Conservation (phyloP, 257 asterid species). For the Penstemon eatonii region DNA sequence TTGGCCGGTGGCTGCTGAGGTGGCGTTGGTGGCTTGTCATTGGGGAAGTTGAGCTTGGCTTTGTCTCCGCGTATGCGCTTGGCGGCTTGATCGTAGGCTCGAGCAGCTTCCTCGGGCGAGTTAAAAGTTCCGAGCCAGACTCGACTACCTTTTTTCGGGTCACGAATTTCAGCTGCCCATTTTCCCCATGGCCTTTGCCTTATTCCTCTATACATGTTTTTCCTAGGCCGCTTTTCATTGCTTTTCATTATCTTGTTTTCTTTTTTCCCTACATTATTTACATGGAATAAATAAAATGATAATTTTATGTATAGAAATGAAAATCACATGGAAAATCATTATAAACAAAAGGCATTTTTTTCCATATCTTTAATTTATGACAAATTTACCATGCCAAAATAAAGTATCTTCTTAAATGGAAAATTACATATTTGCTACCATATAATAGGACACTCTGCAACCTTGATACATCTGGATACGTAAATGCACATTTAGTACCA, state of each 20-base stretch:
- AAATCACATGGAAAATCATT: too few species aligned
- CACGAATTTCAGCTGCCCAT: conserved; percentile 96
- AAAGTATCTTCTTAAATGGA: too few species aligned
- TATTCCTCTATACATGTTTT: conserved; percentile 73
- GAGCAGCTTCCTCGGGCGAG: conserved; percentile 74
- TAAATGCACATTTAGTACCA: too few species aligned
- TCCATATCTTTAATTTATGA: too few species aligned
- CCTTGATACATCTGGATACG: too few species aligned
- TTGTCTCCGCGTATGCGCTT: conserved; percentile 72
- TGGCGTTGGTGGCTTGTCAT: conserved; percentile 26
- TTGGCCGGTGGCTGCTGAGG: conserved; percentile 40
- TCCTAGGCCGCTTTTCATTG: conserved; percentile 40
- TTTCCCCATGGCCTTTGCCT: conserved; percentile 93
- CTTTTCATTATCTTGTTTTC: conserved; percentile 38
- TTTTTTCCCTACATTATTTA: conserved; percentile 25
- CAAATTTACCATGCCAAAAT: too few species aligned
- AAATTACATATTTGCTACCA: too few species aligned
- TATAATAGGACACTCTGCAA: too few species aligned
- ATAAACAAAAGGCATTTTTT: background rate
- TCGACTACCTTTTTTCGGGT: conserved; percentile 64
- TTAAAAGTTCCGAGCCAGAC: conserved; percentile 85
- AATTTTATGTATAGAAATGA: too few species aligned
- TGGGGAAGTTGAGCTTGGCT: conserved; percentile 80
- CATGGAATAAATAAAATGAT: background rate
- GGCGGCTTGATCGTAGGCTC: conserved; percentile 79